These are phyloP conservation scores for Dovyalis caffra DNA, from an alignment of 345 rosid species.

Conservation along the genomic window DNA sequence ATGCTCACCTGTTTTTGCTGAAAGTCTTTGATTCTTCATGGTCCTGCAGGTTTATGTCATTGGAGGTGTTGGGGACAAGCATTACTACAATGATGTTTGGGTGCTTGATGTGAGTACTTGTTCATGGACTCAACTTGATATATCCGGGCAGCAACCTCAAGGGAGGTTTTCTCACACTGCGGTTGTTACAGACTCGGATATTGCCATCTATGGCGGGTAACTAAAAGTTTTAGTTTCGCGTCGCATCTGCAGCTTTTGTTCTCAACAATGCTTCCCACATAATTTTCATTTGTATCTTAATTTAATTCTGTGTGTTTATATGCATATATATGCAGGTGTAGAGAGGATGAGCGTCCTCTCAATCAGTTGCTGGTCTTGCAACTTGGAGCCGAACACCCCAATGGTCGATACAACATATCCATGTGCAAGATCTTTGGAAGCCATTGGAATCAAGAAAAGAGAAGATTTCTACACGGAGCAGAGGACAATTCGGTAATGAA, in stretches of 20 bases:
- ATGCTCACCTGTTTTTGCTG: neutral
- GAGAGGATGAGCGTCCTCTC: constrained; percentile 75
- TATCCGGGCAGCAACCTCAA: constrained; percentile 60
- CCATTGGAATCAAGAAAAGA: constrained; percentile 45
- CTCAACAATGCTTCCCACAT: neutral
- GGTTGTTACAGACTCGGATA: constrained; percentile 40
- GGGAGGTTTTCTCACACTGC: constrained; percentile 82
- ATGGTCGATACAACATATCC: constrained; percentile 34
- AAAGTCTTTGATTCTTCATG: neutral
- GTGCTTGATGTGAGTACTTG: constrained; percentile 41
- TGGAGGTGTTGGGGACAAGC: constrained; percentile 75
- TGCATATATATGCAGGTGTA: constrained; percentile 39
- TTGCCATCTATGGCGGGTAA: constrained; percentile 71
- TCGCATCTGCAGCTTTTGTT: neutral
- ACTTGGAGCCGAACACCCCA: constrained; percentile 42
- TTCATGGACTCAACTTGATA: constrained; percentile 53
- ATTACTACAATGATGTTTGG: constrained; percentile 72
- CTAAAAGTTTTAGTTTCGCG: neutral
- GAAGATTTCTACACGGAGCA: constrained; percentile 27
- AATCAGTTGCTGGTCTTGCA: constrained; percentile 59
- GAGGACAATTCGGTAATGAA: constrained; percentile 32
- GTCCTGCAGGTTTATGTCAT: constrained; percentile 52
- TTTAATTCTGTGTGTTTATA: neutral
- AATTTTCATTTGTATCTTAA: neutral
- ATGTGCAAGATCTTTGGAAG: constrained; percentile 41